Conservation (phyloP, 1,139 yeast species). For the Tardiomyces digboiensis region DNA sequence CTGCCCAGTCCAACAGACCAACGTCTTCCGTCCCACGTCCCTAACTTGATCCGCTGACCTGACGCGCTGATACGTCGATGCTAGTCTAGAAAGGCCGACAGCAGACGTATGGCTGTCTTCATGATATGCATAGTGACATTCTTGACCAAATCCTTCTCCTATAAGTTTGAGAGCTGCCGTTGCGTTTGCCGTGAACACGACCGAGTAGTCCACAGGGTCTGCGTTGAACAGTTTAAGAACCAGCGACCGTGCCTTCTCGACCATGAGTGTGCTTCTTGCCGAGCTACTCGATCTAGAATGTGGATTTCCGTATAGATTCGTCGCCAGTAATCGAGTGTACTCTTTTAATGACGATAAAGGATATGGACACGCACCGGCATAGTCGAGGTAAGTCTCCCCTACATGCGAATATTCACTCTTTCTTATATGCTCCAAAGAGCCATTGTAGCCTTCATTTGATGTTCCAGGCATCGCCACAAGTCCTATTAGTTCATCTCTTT, state of each 20-base stretch:
- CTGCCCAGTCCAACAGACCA: conserved; percentile 33
- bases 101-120: conserved; percentile 33
- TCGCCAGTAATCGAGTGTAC: conserved; percentile 16
- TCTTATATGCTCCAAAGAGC: conserved; percentile 8
- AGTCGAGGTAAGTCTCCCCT: conserved; percentile 27
- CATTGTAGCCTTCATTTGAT: not conserved
- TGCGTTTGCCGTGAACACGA: conserved; percentile 32
- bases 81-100: conserved; percentile 29
- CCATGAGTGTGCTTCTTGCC: conserved; percentile 9
- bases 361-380: conserved; percentile 32
- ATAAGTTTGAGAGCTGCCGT: conserved; percentile 32
- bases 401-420: conserved; percentile 9
- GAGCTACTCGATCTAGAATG: conserved; percentile 28
- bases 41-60: not conserved
- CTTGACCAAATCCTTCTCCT: conserved; percentile 19
- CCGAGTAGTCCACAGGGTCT: conserved; percentile 26
- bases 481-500: not conserved
- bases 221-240: conserved; percentile 26
- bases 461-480: not conserved
- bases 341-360: conserved; percentile 21
- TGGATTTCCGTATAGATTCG: conserved; percentile 29
- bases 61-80: conserved; percentile 9
- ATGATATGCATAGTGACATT: conserved; percentile 21
- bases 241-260: conserved; percentile 18
- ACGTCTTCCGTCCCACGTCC: not conserved